Evolutionary conservation across 208 protist genomes (phyloP).

Genomic region (Balamuthia mandrillaris): DNA sequence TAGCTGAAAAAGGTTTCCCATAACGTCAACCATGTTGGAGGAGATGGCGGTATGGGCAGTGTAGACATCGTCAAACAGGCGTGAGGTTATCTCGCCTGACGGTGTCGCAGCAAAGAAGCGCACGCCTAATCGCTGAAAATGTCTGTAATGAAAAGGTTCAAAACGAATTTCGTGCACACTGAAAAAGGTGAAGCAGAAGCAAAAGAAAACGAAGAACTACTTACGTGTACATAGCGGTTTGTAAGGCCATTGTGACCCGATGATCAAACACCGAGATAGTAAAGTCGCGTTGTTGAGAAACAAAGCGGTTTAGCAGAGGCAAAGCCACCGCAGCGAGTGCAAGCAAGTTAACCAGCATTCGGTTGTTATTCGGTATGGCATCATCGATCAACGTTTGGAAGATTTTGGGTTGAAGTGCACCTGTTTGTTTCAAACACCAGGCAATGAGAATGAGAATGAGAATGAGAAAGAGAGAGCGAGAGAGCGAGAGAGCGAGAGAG

Average conservation of each 20-base stretch:
- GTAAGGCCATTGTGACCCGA: background rate
- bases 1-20: background rate
- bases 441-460: too few relatives aligned
- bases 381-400: background rate
- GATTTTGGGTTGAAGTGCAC: background rate
- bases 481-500: too few relatives aligned
- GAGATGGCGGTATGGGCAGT: background rate
- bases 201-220: background rate
- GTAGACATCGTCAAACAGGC: background rate
- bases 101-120: background rate
- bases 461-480: too few relatives aligned
- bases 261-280: background rate
- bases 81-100: background rate
- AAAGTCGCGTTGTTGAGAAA: background rate
- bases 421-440: too few relatives aligned
- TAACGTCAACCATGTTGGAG: background rate
- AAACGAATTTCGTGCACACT: background rate
- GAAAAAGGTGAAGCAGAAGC: too few relatives aligned
- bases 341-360: background rate
- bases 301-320: background rate
- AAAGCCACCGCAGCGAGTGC: background rate
- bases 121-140: background rate
- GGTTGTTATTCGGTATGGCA: background rate
- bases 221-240: background rate
- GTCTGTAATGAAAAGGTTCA: background rate